These are phyloP conservation scores for Parachlorella kessleri DNA, from an alignment of 139 green algal genomes.

Conservation along the genomic window DNA sequence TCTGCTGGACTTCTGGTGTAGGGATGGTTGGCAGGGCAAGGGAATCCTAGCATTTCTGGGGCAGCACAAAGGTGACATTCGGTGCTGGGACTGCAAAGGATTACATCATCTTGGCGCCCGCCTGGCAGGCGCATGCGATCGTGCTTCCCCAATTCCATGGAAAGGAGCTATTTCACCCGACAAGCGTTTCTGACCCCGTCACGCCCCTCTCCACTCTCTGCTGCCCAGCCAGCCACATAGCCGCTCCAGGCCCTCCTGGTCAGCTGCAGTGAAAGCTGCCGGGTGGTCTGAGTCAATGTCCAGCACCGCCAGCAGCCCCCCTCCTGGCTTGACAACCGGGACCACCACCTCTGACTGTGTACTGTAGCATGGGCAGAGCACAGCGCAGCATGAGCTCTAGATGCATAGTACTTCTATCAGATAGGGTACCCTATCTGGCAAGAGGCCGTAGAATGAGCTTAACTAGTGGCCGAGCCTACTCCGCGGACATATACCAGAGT, in stretches of 20 bases:
- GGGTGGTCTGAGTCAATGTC: constrained; percentile 58
- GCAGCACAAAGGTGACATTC: too few relatives aligned
- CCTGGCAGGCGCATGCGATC: too few relatives aligned
- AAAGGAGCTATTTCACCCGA: too few relatives aligned
- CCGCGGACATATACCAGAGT: too few relatives aligned
- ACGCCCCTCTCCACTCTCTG: background rate
- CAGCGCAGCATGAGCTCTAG: background rate
- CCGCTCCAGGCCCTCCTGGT: constrained; percentile 35
- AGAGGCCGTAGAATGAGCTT: constrained; percentile 23
- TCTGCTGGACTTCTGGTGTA: too few relatives aligned
- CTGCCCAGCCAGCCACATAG: constrained; percentile 32
- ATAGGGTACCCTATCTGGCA: background rate
- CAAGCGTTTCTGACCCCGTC: too few relatives aligned
- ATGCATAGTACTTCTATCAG: background rate
- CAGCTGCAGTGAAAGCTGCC: constrained; percentile 36
- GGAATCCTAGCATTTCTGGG: too few relatives aligned
- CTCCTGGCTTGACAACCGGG: constrained; percentile 30
- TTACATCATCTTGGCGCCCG: too few relatives aligned
- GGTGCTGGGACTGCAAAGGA: too few relatives aligned
- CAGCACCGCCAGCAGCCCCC: constrained; percentile 54
- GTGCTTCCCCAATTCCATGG: too few relatives aligned
- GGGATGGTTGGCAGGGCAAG: too few relatives aligned
- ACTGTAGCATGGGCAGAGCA: constrained; percentile 3
- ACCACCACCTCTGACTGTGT: constrained; percentile 60
- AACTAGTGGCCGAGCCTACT: too few relatives aligned